Evolutionary conservation across 306 rosid species (phyloP).

Genomic region (Ammopiptanthus mongolicus): DNA sequence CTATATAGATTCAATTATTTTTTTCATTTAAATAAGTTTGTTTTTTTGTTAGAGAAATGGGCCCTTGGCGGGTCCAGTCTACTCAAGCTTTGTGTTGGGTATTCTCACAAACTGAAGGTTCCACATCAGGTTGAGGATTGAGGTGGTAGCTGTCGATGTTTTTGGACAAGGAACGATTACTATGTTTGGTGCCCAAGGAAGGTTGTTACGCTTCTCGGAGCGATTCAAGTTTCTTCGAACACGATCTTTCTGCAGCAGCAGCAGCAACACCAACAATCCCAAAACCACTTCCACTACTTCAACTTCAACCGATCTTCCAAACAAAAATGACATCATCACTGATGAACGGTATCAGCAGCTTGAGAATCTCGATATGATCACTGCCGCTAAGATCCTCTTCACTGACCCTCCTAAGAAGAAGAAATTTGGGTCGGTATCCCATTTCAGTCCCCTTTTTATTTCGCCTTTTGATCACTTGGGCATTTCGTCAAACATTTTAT

Average conservation of each 20-base stretch:
- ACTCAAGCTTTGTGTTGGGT: no score
- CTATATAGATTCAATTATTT: no score
- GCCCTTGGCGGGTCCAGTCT: no score
- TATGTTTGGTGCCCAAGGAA: constrained; percentile 39
- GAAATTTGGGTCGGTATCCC: constrained; percentile 87
- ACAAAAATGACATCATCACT: not conserved
- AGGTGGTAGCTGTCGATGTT: no score
- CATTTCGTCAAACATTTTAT: constrained; percentile 33
- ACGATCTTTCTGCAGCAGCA: constrained; percentile 34
- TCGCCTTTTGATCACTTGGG: constrained; percentile 1
- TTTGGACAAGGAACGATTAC: not conserved
- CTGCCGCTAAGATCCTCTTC: constrained; percentile 79
- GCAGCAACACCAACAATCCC: not conserved
- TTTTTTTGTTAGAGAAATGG: no score
- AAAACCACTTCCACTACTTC: not conserved
- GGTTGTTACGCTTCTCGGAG: constrained; percentile 20
- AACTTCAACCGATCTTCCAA: not conserved
- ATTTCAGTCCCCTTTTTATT: not conserved
- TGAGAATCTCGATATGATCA: constrained; percentile 63
- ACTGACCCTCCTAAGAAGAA: constrained; percentile 52
- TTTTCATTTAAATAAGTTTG: no score
- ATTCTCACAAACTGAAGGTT: no score
- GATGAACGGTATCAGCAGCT: constrained; percentile 55
- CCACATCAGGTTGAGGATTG: no score
- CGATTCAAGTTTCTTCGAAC: constrained; percentile 15